Base-by-base conservation (phyloP, 2,329 filamentous ascomycete species). In the Xylariales sp. region DNA sequence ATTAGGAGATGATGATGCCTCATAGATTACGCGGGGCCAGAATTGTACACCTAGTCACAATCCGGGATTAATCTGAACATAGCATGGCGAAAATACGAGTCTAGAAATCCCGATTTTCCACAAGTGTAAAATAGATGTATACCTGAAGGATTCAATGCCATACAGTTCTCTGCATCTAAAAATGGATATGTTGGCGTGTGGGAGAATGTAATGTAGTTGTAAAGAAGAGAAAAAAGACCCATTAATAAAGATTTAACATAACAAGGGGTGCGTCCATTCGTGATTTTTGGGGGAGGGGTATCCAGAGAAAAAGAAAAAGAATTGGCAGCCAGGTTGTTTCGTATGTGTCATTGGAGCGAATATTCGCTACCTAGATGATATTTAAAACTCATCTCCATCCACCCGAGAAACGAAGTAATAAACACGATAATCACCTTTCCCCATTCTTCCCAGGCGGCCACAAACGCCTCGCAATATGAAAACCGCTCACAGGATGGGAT, bases 231-330 rank as follows among this genome's bases (percentile, higher is more conserved):
- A 43, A 43, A 39, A 48, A 43, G 23, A 30, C 59, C 48, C 28
- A 54, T 62, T 62, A 57, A 65, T 63, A 62, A 23, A 60, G 67
- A 71, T 71, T 73, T 66, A 65, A 65, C 72, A 75, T 75, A 74
- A 72, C 65, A 73, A 65, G 54, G 46, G 48, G 49, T 60, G 59
- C 59, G 68, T 66, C 57, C 64, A 63, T 68, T 61, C 52, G 66
- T 62, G 62, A 62, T 68, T 68, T 65, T 23, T 30, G 62, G 73
- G 67, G 65, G 67, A n/a, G 53, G 73, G 74, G 74, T 75, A 75
- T 75, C 74, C 74, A 75, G 64, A 69, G 56, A 56, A 64, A 62
- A 58, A 39, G 49, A 18, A 14, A 54, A 57, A 41, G 52, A 62
- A 28, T 43, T 67, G 50, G 57, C 45, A 7, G 34, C 58, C 64